A percentile compares a stretch with the other conserved stretches of the same genome.
Evolutionary conservation across 805 yeast genomes (phyloP).

Genomic region (Starmerella bacillaris): DNA sequence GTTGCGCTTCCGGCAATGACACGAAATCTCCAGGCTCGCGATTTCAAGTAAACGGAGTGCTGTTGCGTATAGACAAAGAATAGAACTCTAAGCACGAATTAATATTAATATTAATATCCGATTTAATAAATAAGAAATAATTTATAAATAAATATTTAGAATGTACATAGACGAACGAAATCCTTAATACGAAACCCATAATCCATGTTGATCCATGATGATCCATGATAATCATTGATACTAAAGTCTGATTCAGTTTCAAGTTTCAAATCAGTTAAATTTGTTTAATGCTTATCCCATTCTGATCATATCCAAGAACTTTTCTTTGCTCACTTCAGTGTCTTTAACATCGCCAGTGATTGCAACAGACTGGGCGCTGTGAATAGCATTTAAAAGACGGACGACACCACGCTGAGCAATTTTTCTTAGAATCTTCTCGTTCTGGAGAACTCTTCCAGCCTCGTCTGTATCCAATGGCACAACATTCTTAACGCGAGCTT

Average conservation of each 20-base stretch:
- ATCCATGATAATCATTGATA: neutral
- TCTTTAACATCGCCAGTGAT: conserved; percentile 23
- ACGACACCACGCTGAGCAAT: conserved; percentile 81
- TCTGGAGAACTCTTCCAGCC: conserved; percentile 40
- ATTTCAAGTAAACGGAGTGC: conserved; percentile 41
- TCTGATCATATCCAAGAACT: conserved; percentile 67
- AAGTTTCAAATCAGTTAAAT: neutral
- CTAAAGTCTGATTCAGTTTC: neutral
- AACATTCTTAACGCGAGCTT: conserved; percentile 48
- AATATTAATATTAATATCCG: too few species aligned
- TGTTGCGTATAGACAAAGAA: too few species aligned
- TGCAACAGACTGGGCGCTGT: conserved; percentile 52
- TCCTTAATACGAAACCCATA: too few species aligned
- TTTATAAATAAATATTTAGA: neutral
- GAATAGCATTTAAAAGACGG: conserved; percentile 63
- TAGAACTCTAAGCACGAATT: too few species aligned
- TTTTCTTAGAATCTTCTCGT: conserved; percentile 53
- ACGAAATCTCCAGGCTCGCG: conserved; percentile 68
- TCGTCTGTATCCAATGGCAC: conserved; percentile 42
- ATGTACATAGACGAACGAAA: too few species aligned
- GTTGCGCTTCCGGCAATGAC: conserved; percentile 97
- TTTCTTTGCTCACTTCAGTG: conserved; percentile 73
- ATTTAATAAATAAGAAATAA: too few species aligned
- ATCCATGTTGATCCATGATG: neutral
- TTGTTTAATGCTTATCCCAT: conserved; percentile 16